phyloP scores from a whole-genome alignment of 2,329 filamentous ascomycete species.

The Septoria petroselini region DNA sequence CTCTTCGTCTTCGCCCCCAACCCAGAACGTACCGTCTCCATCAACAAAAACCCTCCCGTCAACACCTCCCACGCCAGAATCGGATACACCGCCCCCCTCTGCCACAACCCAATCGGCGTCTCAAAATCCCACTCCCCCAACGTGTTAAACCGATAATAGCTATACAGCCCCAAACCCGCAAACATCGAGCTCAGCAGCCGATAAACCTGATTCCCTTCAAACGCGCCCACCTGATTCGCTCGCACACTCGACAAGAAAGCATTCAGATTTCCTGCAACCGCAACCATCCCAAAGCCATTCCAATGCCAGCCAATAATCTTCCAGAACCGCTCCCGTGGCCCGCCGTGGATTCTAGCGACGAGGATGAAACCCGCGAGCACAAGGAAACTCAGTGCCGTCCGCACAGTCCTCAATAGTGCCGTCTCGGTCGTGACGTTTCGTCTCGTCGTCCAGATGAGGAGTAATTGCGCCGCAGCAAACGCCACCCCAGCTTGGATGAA shows the following conservation, averaged over 20 bases:
- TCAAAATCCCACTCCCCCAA: constrained; percentile 26
- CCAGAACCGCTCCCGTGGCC: constrained; percentile 24
- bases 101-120: constrained; percentile 26
- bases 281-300: constrained; percentile 19
- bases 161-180: constrained; percentile 19
- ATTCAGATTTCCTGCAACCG: constrained; percentile 24
- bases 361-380: constrained; percentile 22
- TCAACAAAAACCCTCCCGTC: background rate
- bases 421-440: background rate
- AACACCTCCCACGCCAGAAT: constrained; percentile 20
- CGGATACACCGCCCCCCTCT: constrained; percentile 23
- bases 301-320: constrained; percentile 28
- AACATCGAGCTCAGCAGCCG: constrained; percentile 17
- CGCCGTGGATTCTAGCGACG: constrained; percentile 22
- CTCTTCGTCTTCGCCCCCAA: constrained; percentile 11
- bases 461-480: constrained; percentile 20
- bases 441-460: constrained; percentile 13
- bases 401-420: constrained; percentile 12
- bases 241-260: constrained; percentile 15
- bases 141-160: constrained; percentile 22
- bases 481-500: constrained; percentile 20
- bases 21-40: constrained; percentile 2
- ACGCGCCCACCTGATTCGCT: constrained; percentile 13
- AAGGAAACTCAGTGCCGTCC: constrained; percentile 16
- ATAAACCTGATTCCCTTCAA: constrained; percentile 17